Evolutionary conservation across 208 protist species (phyloP).

Genomic region (Trichomonas vaginalis): DNA sequence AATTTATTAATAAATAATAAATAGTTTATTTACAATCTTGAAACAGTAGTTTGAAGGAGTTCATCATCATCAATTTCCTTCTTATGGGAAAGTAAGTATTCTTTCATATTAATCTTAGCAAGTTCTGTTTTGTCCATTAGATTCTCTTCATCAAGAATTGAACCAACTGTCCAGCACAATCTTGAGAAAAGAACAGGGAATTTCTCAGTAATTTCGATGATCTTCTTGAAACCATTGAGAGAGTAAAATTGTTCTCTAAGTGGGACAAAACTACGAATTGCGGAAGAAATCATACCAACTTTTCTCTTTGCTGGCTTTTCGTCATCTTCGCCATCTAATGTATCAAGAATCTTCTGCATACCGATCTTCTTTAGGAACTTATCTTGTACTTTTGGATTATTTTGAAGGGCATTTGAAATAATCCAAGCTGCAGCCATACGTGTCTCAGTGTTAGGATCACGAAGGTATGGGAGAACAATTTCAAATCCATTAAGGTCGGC

Average conservation of each 20-base stretch:
- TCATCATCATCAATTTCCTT: not conserved
- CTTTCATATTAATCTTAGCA: not conserved
- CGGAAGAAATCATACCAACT: not conserved
- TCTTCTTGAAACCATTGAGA: not conserved
- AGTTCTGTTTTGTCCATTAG: not conserved
- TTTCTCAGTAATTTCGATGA: not conserved
- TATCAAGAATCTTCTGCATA: not conserved
- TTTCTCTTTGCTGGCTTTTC: not conserved
- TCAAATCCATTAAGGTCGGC: not conserved
- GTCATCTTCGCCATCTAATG: not conserved
- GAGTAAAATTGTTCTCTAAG: not conserved
- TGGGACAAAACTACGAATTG: not conserved
- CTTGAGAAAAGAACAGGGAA: not conserved
- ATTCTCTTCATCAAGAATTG: not conserved
- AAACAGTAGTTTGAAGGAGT: not conserved
- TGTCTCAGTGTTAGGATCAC: not conserved
- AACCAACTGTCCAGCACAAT: not conserved
- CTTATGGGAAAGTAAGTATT: not conserved
- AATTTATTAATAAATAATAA: not conserved
- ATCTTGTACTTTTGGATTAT: not conserved
- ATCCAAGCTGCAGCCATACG: conserved; percentile 2
- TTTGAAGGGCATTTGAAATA: not conserved
- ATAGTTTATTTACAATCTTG: not conserved
- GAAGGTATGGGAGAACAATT: not conserved
- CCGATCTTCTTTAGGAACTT: not conserved